Percentiles rank a stretch among this genome's conserved stretches.
These are phyloP conservation scores for Ophiognomonia clavigignenti-juglandacearum DNA, from an alignment of 2,329 filamentous ascomycete genomes.

Conservation along the genomic window DNA sequence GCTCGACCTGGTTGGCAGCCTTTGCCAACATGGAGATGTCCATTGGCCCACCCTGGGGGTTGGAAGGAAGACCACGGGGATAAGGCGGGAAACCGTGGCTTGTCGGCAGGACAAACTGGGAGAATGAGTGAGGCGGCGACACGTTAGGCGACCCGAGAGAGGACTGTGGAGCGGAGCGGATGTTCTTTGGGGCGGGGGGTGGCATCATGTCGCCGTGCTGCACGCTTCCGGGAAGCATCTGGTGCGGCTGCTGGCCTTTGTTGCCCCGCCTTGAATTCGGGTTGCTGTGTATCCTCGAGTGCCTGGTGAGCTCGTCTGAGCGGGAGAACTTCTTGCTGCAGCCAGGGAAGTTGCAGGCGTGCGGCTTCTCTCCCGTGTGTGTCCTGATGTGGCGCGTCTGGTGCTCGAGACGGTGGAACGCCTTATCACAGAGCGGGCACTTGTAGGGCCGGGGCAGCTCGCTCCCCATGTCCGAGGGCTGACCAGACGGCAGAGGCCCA, in stretches of 20 bases:
- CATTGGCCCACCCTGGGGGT: constrained; percentile 32
- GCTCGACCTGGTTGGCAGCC: constrained; percentile 57
- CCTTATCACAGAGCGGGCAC: constrained; percentile 96
- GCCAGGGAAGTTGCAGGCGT: constrained; percentile 89
- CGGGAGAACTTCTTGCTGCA: constrained; percentile 92
- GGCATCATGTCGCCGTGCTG: constrained; percentile 67
- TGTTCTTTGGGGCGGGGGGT: constrained; percentile 72
- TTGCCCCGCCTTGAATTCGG: constrained; percentile 92
- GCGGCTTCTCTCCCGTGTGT: constrained; percentile 96
- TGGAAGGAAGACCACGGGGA: constrained; percentile 33
- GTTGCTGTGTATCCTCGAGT: constrained; percentile 98
- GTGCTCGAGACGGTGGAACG: constrained; percentile 96
- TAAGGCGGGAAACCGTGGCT: constrained; percentile 45
- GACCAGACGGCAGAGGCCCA: constrained; percentile 56
- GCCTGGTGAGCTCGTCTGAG: constrained; percentile 92
- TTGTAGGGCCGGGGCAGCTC: constrained; percentile 97
- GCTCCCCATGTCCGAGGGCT: constrained; percentile 51
- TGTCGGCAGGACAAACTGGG: constrained; percentile 54
- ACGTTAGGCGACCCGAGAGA: constrained; percentile 90
- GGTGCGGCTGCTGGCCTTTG: constrained; percentile 58
- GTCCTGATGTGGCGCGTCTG: constrained; percentile 89
- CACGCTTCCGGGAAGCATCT: constrained; percentile 38
- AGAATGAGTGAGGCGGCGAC: constrained; percentile 89
- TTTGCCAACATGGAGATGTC: constrained; percentile 59
- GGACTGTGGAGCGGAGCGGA: constrained; percentile 83